These are phyloP conservation scores for Aspergillus ellipticus DNA, from an alignment of 495 filamentous ascomycete species.

Conservation along the genomic window DNA sequence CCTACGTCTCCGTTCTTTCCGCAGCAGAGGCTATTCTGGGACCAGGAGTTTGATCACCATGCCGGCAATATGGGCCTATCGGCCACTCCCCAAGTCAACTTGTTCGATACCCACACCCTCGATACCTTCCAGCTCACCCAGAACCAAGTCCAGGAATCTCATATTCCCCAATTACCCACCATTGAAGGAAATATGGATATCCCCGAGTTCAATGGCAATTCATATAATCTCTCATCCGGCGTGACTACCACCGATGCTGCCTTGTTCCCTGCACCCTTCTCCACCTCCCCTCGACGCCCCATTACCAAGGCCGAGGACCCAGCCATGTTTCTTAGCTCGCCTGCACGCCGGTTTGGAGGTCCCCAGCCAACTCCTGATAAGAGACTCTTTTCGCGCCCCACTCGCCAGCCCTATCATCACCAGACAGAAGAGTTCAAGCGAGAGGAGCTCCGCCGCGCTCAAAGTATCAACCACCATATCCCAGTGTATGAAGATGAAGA, in stretches of 20 bases:
- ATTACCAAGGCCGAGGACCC: slow-evolving; percentile 47
- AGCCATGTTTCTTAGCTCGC: slow-evolving; percentile 54
- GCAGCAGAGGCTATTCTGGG: slow-evolving; percentile 72
- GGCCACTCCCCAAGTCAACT: slow-evolving; percentile 2
- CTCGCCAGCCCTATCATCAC: slow-evolving; percentile 55
- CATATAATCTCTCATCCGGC: slow-evolving; percentile 27
- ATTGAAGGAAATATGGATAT: slow-evolving; percentile 40
- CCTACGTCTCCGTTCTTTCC: slow-evolving; percentile 63
- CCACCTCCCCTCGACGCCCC: slow-evolving; percentile 42
- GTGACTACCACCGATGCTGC: slow-evolving; percentile 37
- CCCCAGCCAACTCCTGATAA: slow-evolving; percentile 35
- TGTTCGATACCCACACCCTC: slow-evolving; percentile 11
- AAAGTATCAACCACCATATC: slow-evolving; percentile 14
- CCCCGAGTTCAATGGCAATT: slow-evolving; percentile 31
- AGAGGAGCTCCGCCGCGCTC: slow-evolving; percentile 47
- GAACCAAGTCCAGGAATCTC: slow-evolving; percentile 13
- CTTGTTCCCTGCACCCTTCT: slow-evolving; percentile 45
- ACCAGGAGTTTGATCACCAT: slow-evolving; percentile 48
- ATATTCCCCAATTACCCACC: slow-evolving; percentile 38
- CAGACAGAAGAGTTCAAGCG: slow-evolving; percentile 55
- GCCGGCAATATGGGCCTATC: slow-evolving; percentile 19
- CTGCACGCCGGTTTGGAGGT: slow-evolving; percentile 44
- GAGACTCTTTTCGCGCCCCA: slow-evolving; percentile 28
- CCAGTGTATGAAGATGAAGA: slow-evolving; percentile 37
- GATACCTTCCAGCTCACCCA: slow-evolving; percentile 13